These are phyloP conservation scores for Pichia terricola DNA, from an alignment of 1,139 yeast species.

Conservation along the genomic window DNA sequence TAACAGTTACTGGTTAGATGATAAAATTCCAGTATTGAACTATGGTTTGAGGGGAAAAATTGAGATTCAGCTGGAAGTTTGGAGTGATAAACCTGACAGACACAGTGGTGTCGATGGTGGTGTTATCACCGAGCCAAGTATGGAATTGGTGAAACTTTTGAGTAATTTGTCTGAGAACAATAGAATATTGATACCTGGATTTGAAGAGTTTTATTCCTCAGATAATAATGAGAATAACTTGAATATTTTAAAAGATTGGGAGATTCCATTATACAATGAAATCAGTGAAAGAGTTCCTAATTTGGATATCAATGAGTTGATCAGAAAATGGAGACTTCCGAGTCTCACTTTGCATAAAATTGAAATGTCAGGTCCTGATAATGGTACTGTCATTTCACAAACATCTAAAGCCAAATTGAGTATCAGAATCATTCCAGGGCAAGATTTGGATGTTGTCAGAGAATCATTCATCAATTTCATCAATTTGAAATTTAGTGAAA, in stretches of 20 bases:
- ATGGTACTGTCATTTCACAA: constrained; percentile 83
- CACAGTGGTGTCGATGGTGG: constrained; percentile 99
- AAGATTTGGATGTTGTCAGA: constrained; percentile 54
- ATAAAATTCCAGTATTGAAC: constrained; percentile 78
- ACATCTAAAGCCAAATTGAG: constrained; percentile 69
- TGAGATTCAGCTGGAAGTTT: constrained; percentile 62
- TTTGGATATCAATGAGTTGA: constrained; percentile 34
- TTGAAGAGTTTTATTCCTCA: constrained; percentile 7
- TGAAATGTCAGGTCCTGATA: constrained; percentile 83
- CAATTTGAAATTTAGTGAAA: constrained; percentile 31
- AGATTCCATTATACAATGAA: constrained; percentile 37
- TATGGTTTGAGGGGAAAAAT: constrained; percentile 91
- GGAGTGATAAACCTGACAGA: constrained; percentile 72
- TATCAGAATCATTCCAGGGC: constrained; percentile 84
- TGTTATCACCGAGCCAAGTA: constrained; percentile 75
- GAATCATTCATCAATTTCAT: constrained; percentile 39
- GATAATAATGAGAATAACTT: neutral
- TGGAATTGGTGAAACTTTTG: constrained; percentile 69
- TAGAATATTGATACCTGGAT: constrained; percentile 48
- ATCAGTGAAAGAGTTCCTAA: constrained; percentile 39
- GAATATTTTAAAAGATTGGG: constrained; percentile 12
- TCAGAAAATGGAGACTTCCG: constrained; percentile 88
- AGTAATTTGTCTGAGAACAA: constrained; percentile 54
- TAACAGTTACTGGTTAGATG: constrained; percentile 92
- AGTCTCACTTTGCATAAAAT: constrained; percentile 84